Evolutionary conservation across 805 yeast species (phyloP), one percentile per base, ranked within the genome.

Genomic region (Ogataea neopini): DNA sequence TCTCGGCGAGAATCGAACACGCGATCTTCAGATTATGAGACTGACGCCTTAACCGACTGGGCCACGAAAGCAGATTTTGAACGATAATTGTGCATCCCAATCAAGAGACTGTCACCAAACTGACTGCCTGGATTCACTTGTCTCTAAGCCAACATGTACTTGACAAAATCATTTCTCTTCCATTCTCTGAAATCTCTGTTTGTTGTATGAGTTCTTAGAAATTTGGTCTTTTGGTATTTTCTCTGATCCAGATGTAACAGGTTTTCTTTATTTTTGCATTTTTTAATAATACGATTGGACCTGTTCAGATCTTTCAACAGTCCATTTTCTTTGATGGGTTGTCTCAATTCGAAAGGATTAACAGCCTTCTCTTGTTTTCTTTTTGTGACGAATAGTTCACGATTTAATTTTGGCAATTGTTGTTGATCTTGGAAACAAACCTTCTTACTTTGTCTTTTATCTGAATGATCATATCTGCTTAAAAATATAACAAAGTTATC

Each of bases 21-120:
- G 68, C 69, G 70, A 64, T 64, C 69, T 65, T 65, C 68, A 63
- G 68, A 64, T 64, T 65, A 65, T 65, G 68, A 65, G 70, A 65
- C 69, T 65, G 63, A 65, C 69, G 69, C 69, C 67, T 63, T 64
- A 65, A 62, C 68, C 69, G 60, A 59, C 69, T 65, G 69, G 68
- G 69, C 69, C 69, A 65, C 68, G 59, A 62, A 58, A 64, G 68
- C 69, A 46, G 25, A 22, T 22, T 22, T 22, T 22, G 25, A 6
- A 6, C 25, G 25, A 22, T 22, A 22, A 22, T n/a, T n/a, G n/a
- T n/a, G n/a, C n/a, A n/a, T n/a, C n/a, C n/a, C n/a, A n/a, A n/a
- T n/a, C n/a, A n/a, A n/a, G n/a, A n/a, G n/a, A n/a, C n/a, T n/a
- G n/a, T n/a, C n/a, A n/a, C n/a, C n/a, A n/a, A n/a, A n/a, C n/a